These are phyloP conservation scores for Phytophthora ramorum DNA, from an alignment of 352 stramenopile species.

Conservation along the genomic window DNA sequence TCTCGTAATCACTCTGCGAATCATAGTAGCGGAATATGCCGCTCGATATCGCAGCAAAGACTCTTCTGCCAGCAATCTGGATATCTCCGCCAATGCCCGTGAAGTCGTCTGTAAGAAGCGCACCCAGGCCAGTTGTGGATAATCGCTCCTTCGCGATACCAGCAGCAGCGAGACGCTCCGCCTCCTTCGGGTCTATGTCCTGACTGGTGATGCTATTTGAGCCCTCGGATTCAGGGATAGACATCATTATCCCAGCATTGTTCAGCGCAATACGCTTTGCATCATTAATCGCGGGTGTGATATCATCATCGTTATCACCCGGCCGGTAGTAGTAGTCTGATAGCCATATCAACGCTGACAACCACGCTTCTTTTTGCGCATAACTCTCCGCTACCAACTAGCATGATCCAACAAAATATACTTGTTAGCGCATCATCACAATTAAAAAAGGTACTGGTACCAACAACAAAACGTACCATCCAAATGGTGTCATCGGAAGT, in stretches of 20 bases:
- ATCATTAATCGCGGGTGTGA: slow-evolving; percentile 32
- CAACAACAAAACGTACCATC: slow-evolving; percentile 59
- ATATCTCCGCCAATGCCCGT: slow-evolving; percentile 73
- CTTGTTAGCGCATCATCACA: slow-evolving; percentile 3
- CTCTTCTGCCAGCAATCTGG: slow-evolving; percentile 60
- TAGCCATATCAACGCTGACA: slow-evolving; percentile 85
- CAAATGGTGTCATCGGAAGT: slow-evolving; percentile 76
- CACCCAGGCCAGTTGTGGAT: slow-evolving; percentile 33
- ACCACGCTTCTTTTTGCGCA: slow-evolving; percentile 87
- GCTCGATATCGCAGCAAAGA: slow-evolving; percentile 83
- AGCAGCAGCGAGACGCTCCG: slow-evolving; percentile 32
- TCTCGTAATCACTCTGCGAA: slow-evolving; percentile 80
- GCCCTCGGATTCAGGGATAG: slow-evolving; percentile 53
- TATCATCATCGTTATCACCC: slow-evolving; percentile 26
- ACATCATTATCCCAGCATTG: slow-evolving; percentile 54
- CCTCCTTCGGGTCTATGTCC: slow-evolving; percentile 33
- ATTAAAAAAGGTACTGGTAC: slow-evolving; percentile 25
- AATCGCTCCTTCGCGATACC: slow-evolving; percentile 40
- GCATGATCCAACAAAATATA: slow-evolving; percentile 4
- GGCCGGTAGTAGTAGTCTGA: slow-evolving; percentile 86
- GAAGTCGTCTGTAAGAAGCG: slow-evolving; percentile 48
- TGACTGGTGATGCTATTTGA: slow-evolving; percentile 38
- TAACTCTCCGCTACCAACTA: slow-evolving; percentile 83
- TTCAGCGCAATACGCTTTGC: slow-evolving; percentile 54
- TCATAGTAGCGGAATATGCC: slow-evolving; percentile 91